These are phyloP conservation scores for Prunus salicina DNA, from an alignment of 306 rosid genomes.

Conservation along the genomic window DNA sequence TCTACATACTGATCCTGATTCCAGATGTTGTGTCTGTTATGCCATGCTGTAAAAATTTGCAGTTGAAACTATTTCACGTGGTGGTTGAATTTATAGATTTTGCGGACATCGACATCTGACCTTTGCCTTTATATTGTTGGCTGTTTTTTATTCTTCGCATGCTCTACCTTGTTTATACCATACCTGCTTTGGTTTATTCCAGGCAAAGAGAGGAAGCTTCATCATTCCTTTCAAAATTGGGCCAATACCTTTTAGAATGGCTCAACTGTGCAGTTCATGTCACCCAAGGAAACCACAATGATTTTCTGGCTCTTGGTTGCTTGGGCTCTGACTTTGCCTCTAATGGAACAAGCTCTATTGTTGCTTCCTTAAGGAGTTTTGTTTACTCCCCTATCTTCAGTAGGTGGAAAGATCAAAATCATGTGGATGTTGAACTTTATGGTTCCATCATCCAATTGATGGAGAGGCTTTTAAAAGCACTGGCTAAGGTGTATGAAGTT, in stretches of 20 bases:
- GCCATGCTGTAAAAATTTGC: not conserved
- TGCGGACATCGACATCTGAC: not conserved
- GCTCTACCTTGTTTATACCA: conserved; percentile 10
- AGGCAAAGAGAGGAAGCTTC: conserved; percentile 57
- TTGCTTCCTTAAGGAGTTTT: conserved; percentile 58
- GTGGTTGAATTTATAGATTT: not conserved
- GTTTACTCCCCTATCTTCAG: conserved; percentile 60
- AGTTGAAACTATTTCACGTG: not conserved
- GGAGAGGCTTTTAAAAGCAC: conserved; percentile 61
- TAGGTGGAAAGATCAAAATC: conserved; percentile 40
- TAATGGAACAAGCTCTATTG: conserved; percentile 42
- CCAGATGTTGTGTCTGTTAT: not conserved
- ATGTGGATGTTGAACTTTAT: conserved; percentile 37
- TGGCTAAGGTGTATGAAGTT: conserved; percentile 58
- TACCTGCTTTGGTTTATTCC: conserved; percentile 27
- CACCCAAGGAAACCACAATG: conserved; percentile 50
- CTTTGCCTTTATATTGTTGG: not conserved
- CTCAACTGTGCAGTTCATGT: conserved; percentile 48
- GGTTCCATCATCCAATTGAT: conserved; percentile 47
- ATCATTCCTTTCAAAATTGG: conserved; percentile 50
- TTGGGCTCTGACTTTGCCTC: conserved; percentile 43
- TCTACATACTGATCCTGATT: not conserved
- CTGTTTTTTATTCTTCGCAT: conserved; percentile 5
- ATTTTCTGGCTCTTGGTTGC: conserved; percentile 39
- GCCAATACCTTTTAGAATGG: conserved; percentile 49